A percentile compares a stretch with the other conserved stretches of the same genome.
phyloP scores from a whole-genome alignment of 139 green algal species.

The Chlamydomonas schloesseri region DNA sequence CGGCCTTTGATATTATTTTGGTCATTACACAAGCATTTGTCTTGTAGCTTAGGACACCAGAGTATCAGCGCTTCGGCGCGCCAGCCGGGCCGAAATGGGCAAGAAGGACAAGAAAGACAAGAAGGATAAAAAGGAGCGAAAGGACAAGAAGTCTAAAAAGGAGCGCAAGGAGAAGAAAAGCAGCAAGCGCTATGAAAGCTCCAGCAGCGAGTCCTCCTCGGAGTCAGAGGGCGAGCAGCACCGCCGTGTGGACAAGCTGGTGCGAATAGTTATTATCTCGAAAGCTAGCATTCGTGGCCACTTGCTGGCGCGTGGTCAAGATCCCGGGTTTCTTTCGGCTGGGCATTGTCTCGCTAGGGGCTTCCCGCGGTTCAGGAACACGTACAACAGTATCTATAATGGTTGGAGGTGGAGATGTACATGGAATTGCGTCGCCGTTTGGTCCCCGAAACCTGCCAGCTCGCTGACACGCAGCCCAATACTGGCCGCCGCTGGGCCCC shows the following conservation, averaged over 20 bases:
- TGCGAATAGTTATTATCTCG: neutral
- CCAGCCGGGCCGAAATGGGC: no score
- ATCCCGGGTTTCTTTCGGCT: no score
- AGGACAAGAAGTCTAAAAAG: constrained; percentile 60
- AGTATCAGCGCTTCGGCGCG: no score
- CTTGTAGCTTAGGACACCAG: no score
- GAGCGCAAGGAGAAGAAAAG: constrained; percentile 39
- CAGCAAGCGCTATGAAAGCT: constrained; percentile 14
- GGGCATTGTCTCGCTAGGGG: no score
- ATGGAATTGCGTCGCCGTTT: neutral
- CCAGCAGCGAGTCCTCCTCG: constrained; percentile 34
- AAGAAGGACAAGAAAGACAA: constrained; percentile 3
- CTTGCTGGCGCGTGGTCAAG: neutral
- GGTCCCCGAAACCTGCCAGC: neutral
- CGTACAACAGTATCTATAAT: no score
- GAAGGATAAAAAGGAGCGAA: constrained; percentile 56
- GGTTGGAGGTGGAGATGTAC: neutral
- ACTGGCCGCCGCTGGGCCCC: neutral
- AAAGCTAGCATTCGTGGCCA: neutral
- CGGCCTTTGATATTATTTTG: no score
- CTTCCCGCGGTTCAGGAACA: no score
- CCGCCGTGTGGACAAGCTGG: constrained; percentile 57
- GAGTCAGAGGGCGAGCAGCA: constrained; percentile 54
- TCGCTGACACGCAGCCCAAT: neutral
- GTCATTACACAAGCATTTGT: no score